These are phyloP conservation scores for Cladosporium cucumerinum DNA, from an alignment of 2,329 filamentous ascomycete species.

Conservation along the genomic window DNA sequence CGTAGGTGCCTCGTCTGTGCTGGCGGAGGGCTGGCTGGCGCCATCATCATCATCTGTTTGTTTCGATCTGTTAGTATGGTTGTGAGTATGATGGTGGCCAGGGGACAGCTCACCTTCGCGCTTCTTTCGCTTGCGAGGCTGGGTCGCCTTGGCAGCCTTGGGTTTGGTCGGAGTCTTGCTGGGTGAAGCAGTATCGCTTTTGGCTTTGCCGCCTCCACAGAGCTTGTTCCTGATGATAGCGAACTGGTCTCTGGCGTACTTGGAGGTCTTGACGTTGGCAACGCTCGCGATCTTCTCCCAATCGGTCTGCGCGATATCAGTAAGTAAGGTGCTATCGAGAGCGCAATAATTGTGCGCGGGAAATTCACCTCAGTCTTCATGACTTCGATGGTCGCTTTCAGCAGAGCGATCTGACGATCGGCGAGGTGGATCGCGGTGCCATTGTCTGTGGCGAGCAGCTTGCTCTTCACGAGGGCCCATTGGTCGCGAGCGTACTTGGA, in stretches of 20 bases:
- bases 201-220: neutral
- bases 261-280: slow-evolving; percentile 21
- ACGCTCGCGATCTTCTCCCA: slow-evolving; percentile 22
- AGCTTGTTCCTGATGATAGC: slow-evolving; percentile 22
- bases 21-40: neutral
- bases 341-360: neutral
- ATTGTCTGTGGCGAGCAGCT: slow-evolving; percentile 11
- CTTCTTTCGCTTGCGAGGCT: slow-evolving; percentile 17
- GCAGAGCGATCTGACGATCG: slow-evolving; percentile 23
- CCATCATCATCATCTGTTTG: neutral
- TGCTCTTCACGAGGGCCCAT: slow-evolving; percentile 14
- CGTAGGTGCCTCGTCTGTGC: neutral
- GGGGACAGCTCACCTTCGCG: neutral
- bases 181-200: neutral
- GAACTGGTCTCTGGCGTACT: slow-evolving; percentile 26
- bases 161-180: slow-evolving; percentile 11
- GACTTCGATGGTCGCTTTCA: slow-evolving; percentile 20
- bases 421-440: slow-evolving; percentile 19
- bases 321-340: neutral
- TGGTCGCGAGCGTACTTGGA: slow-evolving; percentile 18
- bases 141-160: neutral
- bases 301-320: slow-evolving; percentile 19
- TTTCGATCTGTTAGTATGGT: neutral
- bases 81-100: neutral
- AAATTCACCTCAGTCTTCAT: slow-evolving; percentile 21